Base-by-base conservation (phyloP, 2,329 filamentous ascomycete species). In the Aspergillus aculeatinus region DNA sequence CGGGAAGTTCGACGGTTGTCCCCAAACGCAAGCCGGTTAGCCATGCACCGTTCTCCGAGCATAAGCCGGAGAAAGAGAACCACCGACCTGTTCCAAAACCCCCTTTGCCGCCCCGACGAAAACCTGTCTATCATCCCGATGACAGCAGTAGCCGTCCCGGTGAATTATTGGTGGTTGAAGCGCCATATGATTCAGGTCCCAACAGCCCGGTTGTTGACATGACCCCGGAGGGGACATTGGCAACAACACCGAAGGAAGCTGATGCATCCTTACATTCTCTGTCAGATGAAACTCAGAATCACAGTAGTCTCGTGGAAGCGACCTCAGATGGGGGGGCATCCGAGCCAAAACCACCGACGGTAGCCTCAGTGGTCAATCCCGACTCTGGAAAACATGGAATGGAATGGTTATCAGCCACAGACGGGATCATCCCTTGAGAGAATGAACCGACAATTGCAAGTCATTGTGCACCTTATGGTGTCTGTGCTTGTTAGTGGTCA, bases 21-120 rank as follows among this genome's bases (percentile, higher is more conserved):
- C 85, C 87, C 3, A 88, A 85, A 70, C 81, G 89, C n/a, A 91
- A 89, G 67, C 82, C 86, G 2, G 76, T 89, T 9, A 77, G 83
- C 42, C 74, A 82, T 21, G 74, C 81, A 23, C 53, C 72, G 11
- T 58, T 78, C 10, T 72, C 76, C 27, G 74, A 67, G 65, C 63
- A 65, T 53, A 60, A 64, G 53, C 58, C 66, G 23, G 62, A 70
- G 51, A 70, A 72, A 2, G 69, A 72, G 29, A 74, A 75, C 55
- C 60, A 69, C 48, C 74, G 75, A 49, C 65, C 74, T 3, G 67
- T 76, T 1, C 74, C 78, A 16, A 74, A 80, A 52, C 82, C 83
- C 3, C 78, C 81, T 3, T 69, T 86, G 39, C 39, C 39, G 21
- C 85, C 86, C 4, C 77, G 77, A 60, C 73, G 81, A 31, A 77